phyloP scores from a whole-genome alignment of 2,329 filamentous ascomycete species.

The Paecilomyces niveus region DNA sequence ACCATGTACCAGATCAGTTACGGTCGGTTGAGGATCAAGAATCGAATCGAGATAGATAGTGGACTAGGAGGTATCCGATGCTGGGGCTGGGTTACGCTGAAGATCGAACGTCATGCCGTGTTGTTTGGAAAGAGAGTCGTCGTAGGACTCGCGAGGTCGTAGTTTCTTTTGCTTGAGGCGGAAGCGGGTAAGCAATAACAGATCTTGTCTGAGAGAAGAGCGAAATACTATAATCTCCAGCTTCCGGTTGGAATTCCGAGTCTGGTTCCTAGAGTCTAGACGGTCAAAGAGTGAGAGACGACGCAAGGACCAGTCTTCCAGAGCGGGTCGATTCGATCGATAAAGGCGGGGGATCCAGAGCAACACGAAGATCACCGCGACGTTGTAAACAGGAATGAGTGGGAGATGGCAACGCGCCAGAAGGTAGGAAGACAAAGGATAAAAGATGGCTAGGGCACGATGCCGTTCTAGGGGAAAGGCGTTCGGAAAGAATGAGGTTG shows the following conservation, averaged over 20 bases:
- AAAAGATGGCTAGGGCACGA: neutral
- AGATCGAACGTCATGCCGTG: slow-evolving; percentile 22
- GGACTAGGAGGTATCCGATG: slow-evolving; percentile 14
- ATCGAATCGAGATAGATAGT: neutral
- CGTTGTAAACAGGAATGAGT: neutral
- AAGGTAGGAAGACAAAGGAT: neutral
- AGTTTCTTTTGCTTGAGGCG: neutral
- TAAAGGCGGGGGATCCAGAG: neutral
- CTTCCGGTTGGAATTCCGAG: neutral
- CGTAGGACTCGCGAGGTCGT: neutral
- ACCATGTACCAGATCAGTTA: neutral
- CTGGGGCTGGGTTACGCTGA: slow-evolving; percentile 11
- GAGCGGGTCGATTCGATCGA: neutral
- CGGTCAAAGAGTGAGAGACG: neutral
- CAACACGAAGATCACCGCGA: neutral
- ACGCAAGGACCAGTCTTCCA: neutral
- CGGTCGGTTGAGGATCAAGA: neutral
- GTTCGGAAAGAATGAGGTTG: neutral
- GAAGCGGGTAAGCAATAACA: neutral
- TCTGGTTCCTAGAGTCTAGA: neutral
- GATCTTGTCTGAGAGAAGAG: neutral
- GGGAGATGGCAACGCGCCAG: neutral
- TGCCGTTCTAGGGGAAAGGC: neutral
- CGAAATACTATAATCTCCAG: neutral
- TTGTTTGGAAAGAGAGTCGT: neutral